These are phyloP conservation scores for Annulohypoxylon nitens DNA, from an alignment of 495 filamentous ascomycete species.

Conservation along the genomic window DNA sequence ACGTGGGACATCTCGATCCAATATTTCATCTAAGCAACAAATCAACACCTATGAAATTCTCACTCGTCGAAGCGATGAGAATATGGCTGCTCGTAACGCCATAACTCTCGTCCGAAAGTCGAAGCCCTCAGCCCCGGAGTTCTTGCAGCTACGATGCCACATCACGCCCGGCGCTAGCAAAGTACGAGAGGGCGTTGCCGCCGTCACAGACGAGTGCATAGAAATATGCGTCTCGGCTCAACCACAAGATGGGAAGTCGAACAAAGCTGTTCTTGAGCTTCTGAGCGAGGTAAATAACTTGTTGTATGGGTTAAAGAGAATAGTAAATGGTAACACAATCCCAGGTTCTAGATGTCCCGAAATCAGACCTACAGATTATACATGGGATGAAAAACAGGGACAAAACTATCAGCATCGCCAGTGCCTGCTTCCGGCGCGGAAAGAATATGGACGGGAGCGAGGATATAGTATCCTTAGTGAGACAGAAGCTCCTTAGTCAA, in stretches of 20 bases:
- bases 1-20: background rate
- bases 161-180: conserved; percentile 75
- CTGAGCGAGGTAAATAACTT: conserved; percentile 68
- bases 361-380: conserved; percentile 72
- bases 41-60: background rate
- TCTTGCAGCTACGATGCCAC: conserved; percentile 67
- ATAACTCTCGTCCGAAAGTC: conserved; percentile 53
- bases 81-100: conserved; percentile 48
- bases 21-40: background rate
- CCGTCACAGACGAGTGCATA: conserved; percentile 66
- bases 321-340: conserved; percentile 14
- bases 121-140: conserved; percentile 47
- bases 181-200: conserved; percentile 69
- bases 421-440: conserved; percentile 38
- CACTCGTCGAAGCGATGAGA: background rate
- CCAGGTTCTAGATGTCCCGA: conserved; percentile 65
- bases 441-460: conserved; percentile 24
- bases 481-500: conserved; percentile 40
- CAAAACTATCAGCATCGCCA: conserved; percentile 66
- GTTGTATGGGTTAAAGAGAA: background rate
- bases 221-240: conserved; percentile 73
- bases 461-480: conserved; percentile 44
- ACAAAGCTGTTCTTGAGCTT: conserved; percentile 72
- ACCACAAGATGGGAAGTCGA: conserved; percentile 75
- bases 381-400: conserved; percentile 72